A percentile compares a stretch with the other conserved stretches of the same genome.
phyloP scores from a whole-genome alignment of 2,329 filamentous ascomycete genomes.

The Diaporthe longicolla region DNA sequence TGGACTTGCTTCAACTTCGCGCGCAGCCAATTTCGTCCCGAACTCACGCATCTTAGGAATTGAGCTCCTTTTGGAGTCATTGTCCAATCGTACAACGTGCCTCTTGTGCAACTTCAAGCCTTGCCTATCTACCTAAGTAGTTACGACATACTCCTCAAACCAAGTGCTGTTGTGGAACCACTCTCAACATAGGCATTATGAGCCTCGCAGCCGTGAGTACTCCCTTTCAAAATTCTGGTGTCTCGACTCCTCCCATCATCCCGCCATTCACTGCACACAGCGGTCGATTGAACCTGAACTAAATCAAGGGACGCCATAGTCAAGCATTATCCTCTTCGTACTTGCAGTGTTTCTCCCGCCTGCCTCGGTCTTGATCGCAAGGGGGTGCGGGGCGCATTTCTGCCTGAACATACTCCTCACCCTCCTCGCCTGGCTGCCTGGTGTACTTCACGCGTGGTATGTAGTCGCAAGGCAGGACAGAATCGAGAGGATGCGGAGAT shows the following conservation, averaged over 20 bases:
- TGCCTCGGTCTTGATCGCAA: conserved; percentile 16
- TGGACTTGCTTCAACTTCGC: background rate
- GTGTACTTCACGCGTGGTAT: conserved; percentile 35
- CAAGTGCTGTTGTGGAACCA: background rate
- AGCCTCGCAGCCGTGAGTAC: background rate
- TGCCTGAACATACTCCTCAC: conserved; percentile 38
- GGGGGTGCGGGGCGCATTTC: conserved; percentile 34
- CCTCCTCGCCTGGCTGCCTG: conserved; percentile 28
- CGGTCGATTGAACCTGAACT: too few relatives aligned
- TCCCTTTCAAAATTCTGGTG: background rate
- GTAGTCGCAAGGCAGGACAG: conserved; percentile 32
- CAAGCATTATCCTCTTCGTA: conserved; percentile 33
- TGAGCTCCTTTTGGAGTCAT: background rate
- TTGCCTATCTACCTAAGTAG: too few relatives aligned
- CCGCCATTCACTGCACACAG: background rate
- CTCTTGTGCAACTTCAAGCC: background rate
- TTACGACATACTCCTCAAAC: background rate
- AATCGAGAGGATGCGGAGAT: conserved; percentile 16
- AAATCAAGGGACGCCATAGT: background rate
- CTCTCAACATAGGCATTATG: background rate
- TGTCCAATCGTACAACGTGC: background rate
- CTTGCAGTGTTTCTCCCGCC: conserved; percentile 35
- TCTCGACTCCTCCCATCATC: background rate
- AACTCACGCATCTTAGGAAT: background rate
- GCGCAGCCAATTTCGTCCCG: background rate